Evolutionary conservation across 202 grass and related monocot species (phyloP), one percentile per base, ranked within the genome.

Genomic region (Digitaria exilis): DNA sequence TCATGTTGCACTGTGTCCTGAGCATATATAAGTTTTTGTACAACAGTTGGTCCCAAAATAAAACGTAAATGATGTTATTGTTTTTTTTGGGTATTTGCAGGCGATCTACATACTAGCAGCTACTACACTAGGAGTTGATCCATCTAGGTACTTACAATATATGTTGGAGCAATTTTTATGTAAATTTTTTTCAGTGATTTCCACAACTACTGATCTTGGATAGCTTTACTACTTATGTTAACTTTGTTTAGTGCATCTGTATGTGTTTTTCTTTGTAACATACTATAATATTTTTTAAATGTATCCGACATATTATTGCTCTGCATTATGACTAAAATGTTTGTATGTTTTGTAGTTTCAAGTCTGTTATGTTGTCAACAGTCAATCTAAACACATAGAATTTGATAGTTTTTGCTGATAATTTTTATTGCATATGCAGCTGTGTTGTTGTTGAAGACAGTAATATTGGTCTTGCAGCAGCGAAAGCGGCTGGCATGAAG

Each of bases 361-460:
- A 72, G 11, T 34, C 9, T 52, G 9, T 35, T 35, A 8, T 19
- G 34, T 63, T 52, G 22, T 25, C 11, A 31, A 3, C n/a, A 24
- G 11, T 56, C 2, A 60, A 30, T 43, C 26, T 30, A 11, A 13
- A 58, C 11, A 65, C 4, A 35, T 83, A 21, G 65, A 4, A 41
- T 26, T 24, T 78, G 30, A 52, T 30, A 68, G 16, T 18, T 66
- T 54, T 82, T 46, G 1, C 8, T 89, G 57, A 77, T 74, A 3
- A 43, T 67, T 34, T 26, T 57, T 62, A 32, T 85, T 82, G 69
- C 37, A 42, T 81, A 60, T 88, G n/a, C 82, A 97, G 95, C 43
- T 95, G 92, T 90, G 96, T 98, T 80, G 96, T 98, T 73, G 87
- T 98, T 56, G 96, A 98, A 87, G 96, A 98, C 80, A 98, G 92